Evolutionary conservation across 352 stramenopile genomes (phyloP).

Genomic region (Globisporangium polare): DNA sequence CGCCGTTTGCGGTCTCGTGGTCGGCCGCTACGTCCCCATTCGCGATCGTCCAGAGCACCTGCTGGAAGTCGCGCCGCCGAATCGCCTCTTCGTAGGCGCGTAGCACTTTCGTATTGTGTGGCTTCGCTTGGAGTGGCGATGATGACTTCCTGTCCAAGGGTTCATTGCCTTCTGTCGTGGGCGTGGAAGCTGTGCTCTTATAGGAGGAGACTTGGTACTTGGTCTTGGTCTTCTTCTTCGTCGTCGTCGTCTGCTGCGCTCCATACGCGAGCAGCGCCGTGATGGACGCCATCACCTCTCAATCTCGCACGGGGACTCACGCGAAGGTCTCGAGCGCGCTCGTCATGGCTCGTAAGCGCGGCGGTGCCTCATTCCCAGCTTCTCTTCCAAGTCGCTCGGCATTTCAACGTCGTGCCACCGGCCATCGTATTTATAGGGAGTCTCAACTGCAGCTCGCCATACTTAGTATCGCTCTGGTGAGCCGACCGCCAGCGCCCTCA

Average conservation of each 20-base stretch:
- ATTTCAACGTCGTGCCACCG: not conserved
- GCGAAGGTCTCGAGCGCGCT: not conserved
- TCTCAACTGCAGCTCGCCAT: not conserved
- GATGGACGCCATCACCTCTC: slow-evolving; percentile 4
- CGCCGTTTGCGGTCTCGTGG: slow-evolving; percentile 49
- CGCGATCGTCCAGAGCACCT: slow-evolving; percentile 68
- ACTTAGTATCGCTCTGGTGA: not conserved
- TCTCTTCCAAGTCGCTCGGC: not conserved
- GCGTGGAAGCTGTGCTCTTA: not conserved
- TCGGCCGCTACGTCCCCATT: slow-evolving; percentile 42
- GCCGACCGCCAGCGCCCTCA: not conserved
- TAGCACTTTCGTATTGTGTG: not conserved
- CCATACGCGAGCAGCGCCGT: slow-evolving; percentile 11
- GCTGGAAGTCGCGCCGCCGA: slow-evolving; percentile 48
- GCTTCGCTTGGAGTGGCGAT: slow-evolving; percentile 4
- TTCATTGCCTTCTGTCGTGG: not conserved
- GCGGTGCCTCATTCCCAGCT: too few species aligned
- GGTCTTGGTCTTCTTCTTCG: not conserved
- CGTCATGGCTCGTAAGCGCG: not conserved
- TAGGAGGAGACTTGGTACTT: slow-evolving; percentile 10
- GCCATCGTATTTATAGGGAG: not conserved
- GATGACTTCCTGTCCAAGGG: not conserved
- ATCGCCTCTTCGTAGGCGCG: slow-evolving; percentile 49
- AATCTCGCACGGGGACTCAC: not conserved
- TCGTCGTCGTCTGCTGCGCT: not conserved